Evolutionary conservation across 441 rosid species (phyloP).

Genomic region (Adansonia gregorii): DNA sequence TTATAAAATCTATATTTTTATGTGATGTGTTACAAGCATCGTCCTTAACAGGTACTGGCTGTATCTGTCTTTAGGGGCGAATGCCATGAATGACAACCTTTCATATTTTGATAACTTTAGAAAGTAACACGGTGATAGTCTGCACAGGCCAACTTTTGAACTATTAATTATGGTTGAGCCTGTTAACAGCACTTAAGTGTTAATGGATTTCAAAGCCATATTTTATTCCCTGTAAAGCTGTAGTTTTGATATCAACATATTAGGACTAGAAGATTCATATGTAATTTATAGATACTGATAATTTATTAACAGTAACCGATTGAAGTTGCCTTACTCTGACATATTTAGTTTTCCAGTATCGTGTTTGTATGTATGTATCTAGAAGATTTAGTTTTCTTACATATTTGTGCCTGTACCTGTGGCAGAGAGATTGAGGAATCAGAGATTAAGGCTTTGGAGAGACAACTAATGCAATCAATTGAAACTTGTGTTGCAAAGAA

Average conservation of each 20-base stretch:
- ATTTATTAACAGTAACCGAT: background rate
- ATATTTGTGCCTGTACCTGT: slow-evolving; percentile 27
- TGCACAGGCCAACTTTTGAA: background rate
- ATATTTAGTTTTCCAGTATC: background rate
- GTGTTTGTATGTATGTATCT: slow-evolving; percentile 17
- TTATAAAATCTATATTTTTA: background rate
- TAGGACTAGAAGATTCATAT: slow-evolving; percentile 1
- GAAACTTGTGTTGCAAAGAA: slow-evolving; percentile 91
- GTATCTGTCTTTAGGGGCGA: background rate
- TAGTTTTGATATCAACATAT: background rate
- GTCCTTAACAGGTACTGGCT: background rate
- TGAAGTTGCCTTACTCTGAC: slow-evolving; percentile 16
- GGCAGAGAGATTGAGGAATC: slow-evolving; percentile 93
- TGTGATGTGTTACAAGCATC: background rate
- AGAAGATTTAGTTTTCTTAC: slow-evolving; percentile 32
- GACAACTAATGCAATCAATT: slow-evolving; percentile 95
- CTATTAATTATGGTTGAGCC: background rate
- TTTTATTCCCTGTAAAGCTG: background rate
- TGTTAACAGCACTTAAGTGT: background rate
- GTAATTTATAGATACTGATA: slow-evolving; percentile 4
- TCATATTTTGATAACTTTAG: background rate
- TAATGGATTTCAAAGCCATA: slow-evolving; percentile 1
- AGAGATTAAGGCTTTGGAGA: slow-evolving; percentile 90
- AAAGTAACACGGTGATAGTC: background rate
- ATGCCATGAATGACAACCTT: background rate